Evolutionary conservation across 345 rosid species (phyloP), one percentile per base, ranked within the genome.

Genomic region (Schrenkiella parvula): DNA sequence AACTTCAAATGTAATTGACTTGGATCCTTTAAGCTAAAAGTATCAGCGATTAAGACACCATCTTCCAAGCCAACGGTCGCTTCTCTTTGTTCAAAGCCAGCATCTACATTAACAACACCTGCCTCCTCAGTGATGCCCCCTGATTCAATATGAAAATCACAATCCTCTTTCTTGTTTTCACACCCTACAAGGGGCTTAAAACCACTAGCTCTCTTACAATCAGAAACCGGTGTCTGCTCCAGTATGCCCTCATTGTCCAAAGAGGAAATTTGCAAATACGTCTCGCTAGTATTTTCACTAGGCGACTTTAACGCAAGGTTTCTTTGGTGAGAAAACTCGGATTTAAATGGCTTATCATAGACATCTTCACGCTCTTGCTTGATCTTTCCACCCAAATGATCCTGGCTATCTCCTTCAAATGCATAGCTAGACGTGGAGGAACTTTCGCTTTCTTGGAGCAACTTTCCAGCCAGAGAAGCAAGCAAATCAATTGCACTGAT

Each of bases 381-480:
- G 41, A 87, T 39, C 26, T 42, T 31, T 41, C 31, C 75, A 74
- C 62, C 68, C 47, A 81, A 60, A 19, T 75, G 56, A 68, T 60
- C 77, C 10, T 39, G 87, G 82, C 78, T 81, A 59, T 82, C 81
- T 70, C 84, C 84, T 48, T 76, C 87, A 3, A 87, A 88, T 18
- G 91, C 91, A 83, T 82, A 80, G 67, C 88, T 81, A 37, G 92
- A 91, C 29, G 95, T 87, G 18, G 89, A 82, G 46, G 89, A 89
- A 73, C 91, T 86, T 74, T 89, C 96, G 15, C 87, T 84, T 84
- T 91, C 96, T 83, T 85, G 84, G 70, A 89, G 73, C 38, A 95
- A 70, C 81, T 95, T 85, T 50, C 89, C 97, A 15, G 97, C 99
- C 60, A 95, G 70, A 60, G 90, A 88, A 75, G 99, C 99, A 0